A percentile compares a stretch with the other conserved stretches of the same genome.
These are phyloP conservation scores for Pyrus pyrifolia DNA, from an alignment of 306 rosid genomes.

Conservation along the genomic window DNA sequence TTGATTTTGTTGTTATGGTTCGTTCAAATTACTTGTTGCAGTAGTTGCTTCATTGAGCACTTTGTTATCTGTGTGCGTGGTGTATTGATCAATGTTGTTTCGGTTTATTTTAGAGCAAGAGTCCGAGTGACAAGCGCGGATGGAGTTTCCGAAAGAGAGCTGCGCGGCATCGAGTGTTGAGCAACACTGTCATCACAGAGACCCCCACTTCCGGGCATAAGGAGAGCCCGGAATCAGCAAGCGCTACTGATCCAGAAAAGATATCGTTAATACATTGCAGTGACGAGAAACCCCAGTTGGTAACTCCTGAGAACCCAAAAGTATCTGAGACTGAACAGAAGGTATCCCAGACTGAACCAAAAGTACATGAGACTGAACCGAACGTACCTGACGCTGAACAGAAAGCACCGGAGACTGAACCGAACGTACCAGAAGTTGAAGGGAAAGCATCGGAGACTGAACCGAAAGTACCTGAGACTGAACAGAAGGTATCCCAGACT, in stretches of 20 bases:
- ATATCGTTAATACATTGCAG: conserved; percentile 30
- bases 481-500: conserved; percentile 7
- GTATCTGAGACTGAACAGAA: conserved; percentile 27
- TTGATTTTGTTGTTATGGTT: not conserved
- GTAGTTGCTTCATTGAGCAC: not conserved
- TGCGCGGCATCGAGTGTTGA: conserved; percentile 78
- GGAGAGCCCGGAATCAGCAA: conserved; percentile 56
- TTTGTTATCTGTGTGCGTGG: not conserved
- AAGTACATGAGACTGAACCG: conserved; percentile 8
- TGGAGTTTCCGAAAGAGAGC: conserved; percentile 97
- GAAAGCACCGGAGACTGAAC: conserved; percentile 22
- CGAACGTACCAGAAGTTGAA: conserved; percentile 26
- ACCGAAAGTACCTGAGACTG: conserved; percentile 26
- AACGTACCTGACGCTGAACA: conserved; percentile 25
- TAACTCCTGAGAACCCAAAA: conserved; percentile 31
- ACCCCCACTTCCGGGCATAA: conserved; percentile 44
- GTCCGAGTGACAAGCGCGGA: conserved; percentile 68
- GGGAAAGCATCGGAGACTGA: conserved; percentile 24
- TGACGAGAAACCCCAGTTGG: conserved; percentile 50
- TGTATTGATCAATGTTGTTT: not conserved
- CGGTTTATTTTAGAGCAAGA: conserved; percentile 45
- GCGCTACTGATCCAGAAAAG: conserved; percentile 52
- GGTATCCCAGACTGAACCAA: conserved; percentile 22
- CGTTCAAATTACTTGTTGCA: not conserved
- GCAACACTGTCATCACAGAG: conserved; percentile 70